A percentile compares a stretch with the other conserved stretches of the same genome.
phyloP scores from a whole-genome alignment of 2,329 filamentous ascomycete genomes.

The Pseudogymnoascus sp. region DNA sequence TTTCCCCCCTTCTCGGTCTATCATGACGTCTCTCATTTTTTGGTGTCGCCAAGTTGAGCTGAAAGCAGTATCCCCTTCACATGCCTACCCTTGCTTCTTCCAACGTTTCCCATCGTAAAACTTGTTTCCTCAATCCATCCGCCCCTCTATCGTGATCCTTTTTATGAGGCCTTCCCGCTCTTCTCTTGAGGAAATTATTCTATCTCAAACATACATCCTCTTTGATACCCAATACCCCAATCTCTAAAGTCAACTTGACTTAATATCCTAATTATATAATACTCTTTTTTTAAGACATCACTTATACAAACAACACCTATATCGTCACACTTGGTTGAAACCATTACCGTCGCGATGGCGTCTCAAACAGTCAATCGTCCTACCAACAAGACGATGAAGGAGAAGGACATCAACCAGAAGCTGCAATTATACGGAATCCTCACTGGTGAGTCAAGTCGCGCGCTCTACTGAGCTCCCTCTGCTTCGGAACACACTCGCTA shows the following conservation, averaged over 20 bases:
- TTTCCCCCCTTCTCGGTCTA: neutral
- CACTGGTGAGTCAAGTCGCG: constrained; percentile 40
- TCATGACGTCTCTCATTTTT: neutral
- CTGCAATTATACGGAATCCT: constrained; percentile 91
- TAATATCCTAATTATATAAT: neutral
- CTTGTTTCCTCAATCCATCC: neutral
- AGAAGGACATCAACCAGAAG: constrained; percentile 74
- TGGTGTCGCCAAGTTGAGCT: neutral
- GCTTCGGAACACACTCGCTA: neutral
- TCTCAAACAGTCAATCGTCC: constrained; percentile 24
- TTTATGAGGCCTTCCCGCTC: constrained; percentile 6
- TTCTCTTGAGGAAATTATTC: neutral
- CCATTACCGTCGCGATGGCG: neutral
- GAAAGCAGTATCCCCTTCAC: neutral
- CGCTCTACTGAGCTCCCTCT: neutral
- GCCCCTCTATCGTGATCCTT: neutral
- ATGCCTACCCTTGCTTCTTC: neutral
- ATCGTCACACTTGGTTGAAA: neutral
- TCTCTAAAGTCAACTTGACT: neutral
- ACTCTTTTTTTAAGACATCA: neutral
- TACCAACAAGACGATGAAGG: constrained; percentile 24
- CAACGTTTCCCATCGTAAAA: neutral
- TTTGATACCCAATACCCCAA: constrained; percentile 4
- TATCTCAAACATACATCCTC: neutral
- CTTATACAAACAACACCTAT: constrained; percentile 1